Base-by-base conservation (phyloP, 345 rosid species). In the Orychophragmus violaceus region DNA sequence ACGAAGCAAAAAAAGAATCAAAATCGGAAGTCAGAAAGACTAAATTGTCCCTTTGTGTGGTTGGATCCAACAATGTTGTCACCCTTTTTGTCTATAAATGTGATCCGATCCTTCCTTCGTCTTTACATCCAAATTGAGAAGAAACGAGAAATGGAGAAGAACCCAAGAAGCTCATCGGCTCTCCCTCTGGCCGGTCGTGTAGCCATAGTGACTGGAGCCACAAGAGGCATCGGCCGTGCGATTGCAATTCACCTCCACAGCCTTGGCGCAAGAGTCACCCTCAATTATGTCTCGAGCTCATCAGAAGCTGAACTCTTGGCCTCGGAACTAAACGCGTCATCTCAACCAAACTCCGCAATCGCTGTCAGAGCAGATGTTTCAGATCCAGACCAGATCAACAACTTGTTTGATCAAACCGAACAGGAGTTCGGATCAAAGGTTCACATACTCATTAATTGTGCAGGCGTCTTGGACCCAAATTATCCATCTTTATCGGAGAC, bases 141-240 rank as follows among this genome's bases (percentile, higher is more conserved):
- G 11, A 16, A 70, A 51, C 17, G 0, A 52, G 6, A 70, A 51
- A 70, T 70, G 75, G 75, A 70, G 21, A 56, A 48, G 19, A 57
- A 64, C 8, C 0, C 44, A 19, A 54, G 22, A 54, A 30, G 25
- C 39, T 63, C 64, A 54, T n/a, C 69, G n/a, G 32, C 80, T 17
- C 79, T 68, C 25, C 79, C 84, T 18, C 79, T 87, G 0, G 39
- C 64, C 5, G 87, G 80, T 32, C 80, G 90, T 41, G 83, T 84
- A 32, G 97, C 88, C 12, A 77, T 90, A 32, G 82, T 87, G 30
- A 90, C 95, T 0, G 87, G 97, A 10, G 88, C 79, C 45, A 84
- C 87, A 0, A 75, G 90, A 13, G 95, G 95, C 49, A 87, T 82
- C 5, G 95, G 97, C 32, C 82, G 80, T 25, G 81, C 78, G 62